Evolutionary conservation across 305 asterid genomes (phyloP).

Genomic region (Striga hermonthica): DNA sequence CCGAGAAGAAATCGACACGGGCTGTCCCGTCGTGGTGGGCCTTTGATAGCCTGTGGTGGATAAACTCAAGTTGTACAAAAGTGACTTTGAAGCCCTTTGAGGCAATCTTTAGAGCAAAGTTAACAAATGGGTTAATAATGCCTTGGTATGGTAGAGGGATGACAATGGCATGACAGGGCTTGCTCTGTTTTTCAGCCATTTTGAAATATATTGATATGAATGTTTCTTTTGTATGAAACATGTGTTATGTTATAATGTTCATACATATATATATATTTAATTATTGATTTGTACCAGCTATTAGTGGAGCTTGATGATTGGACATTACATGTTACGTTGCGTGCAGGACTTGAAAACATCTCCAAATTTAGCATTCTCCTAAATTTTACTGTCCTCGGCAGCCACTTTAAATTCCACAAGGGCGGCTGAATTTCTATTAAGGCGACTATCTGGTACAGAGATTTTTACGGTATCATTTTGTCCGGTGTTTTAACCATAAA

Average conservation of each 20-base stretch:
- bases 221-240: not conserved
- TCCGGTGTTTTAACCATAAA: too few relatives aligned
- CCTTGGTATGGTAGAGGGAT: conserved; percentile 38
- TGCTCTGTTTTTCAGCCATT: conserved; percentile 26
- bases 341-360: too few relatives aligned
- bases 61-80: conserved; percentile 45
- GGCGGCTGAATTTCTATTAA: too few relatives aligned
- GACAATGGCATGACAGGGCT: conserved; percentile 36
- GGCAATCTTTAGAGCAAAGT: conserved; percentile 44
- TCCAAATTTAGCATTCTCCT: too few relatives aligned
- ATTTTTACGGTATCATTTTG: too few relatives aligned
- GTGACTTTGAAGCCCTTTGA: conserved; percentile 43
- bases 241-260: not conserved
- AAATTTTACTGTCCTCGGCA: too few relatives aligned
- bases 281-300: not conserved
- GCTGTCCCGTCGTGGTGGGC: conserved; percentile 20
- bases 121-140: conserved; percentile 33
- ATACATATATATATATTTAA: not conserved
- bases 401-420: too few relatives aligned
- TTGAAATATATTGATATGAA: not conserved
- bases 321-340: too few relatives aligned
- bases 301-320: too few relatives aligned
- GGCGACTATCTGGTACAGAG: too few relatives aligned
- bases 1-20: conserved; percentile 33
- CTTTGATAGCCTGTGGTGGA: conserved; percentile 43